These are phyloP conservation scores for Kodamaea sp. DNA, from an alignment of 1,139 yeast genomes.

Conservation along the genomic window DNA sequence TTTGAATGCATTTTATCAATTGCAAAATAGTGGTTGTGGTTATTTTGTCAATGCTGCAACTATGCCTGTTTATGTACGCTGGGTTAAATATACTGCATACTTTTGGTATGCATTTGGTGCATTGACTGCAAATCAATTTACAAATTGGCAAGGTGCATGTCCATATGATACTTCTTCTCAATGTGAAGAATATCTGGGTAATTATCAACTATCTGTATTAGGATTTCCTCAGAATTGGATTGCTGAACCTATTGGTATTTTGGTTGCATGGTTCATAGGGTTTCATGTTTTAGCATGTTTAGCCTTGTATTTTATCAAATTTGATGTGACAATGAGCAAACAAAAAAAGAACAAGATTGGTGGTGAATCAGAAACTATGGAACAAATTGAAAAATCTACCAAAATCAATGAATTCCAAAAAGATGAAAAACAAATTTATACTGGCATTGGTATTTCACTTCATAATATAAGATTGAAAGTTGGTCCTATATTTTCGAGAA, in stretches of 20 bases:
- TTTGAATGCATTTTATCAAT: slow-evolving; percentile 61
- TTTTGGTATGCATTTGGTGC: slow-evolving; percentile 81
- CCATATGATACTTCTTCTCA: slow-evolving; percentile 26
- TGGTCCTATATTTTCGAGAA: slow-evolving; percentile 1
- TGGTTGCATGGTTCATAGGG: slow-evolving; percentile 58
- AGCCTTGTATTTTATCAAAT: slow-evolving; percentile 43
- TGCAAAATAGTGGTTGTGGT: slow-evolving; percentile 79
- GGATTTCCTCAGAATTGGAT: slow-evolving; percentile 68
- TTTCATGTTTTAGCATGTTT: slow-evolving; percentile 49
- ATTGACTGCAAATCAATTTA: slow-evolving; percentile 59
- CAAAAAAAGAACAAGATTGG: slow-evolving; percentile 35
- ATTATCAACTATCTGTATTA: slow-evolving; percentile 48
- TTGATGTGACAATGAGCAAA: slow-evolving; percentile 53
- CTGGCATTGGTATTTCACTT: slow-evolving; percentile 2
- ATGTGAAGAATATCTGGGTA: slow-evolving; percentile 49
- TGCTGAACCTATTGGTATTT: slow-evolving; percentile 59
- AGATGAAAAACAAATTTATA: background rate
- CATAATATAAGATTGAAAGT: slow-evolving; percentile 2
- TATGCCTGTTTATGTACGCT: slow-evolving; percentile 82
- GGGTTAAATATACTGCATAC: slow-evolving; percentile 74
- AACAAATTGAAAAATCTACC: slow-evolving; percentile 1
- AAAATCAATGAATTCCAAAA: background rate
- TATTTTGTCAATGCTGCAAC: slow-evolving; percentile 69
- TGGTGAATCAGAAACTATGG: slow-evolving; percentile 23
- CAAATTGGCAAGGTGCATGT: slow-evolving; percentile 59